phyloP scores from a whole-genome alignment of 192 early-diverging fungal genomes.

The Coemansia asiatica region DNA sequence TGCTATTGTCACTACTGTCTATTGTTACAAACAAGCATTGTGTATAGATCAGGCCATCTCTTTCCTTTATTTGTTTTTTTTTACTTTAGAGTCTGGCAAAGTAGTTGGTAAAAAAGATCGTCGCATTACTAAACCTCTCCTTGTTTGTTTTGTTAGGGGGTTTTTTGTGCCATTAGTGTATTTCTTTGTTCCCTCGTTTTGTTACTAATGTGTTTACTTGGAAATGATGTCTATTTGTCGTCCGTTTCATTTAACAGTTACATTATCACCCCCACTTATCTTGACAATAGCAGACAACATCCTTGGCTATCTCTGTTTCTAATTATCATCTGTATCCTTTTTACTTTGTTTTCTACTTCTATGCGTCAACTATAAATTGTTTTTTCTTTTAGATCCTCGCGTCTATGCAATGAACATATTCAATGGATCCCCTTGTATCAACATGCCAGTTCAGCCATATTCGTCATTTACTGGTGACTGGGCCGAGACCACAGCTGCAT shows the following conservation, averaged over 20 bases:
- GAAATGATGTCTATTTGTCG: no score
- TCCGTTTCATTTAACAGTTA: background rate
- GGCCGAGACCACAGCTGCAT: slow-evolving; percentile 32
- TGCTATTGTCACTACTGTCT: no score
- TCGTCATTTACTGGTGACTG: slow-evolving; percentile 32
- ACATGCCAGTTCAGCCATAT: slow-evolving; percentile 22
- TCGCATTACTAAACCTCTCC: background rate
- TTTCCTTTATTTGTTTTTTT: background rate
- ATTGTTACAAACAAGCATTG: no score
- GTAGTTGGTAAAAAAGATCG: no score
- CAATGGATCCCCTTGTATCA: slow-evolving; percentile 43
- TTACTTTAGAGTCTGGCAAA: no score
- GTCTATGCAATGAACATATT: slow-evolving; percentile 38
- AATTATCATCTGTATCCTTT: background rate
- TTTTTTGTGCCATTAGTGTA: background rate
- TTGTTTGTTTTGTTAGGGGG: background rate
- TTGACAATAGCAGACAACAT: background rate
- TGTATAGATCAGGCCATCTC: background rate
- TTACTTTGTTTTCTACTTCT: background rate
- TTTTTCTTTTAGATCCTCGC: slow-evolving; percentile 29
- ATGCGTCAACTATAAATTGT: background rate
- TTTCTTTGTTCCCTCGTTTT: background rate
- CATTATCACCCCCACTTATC: background rate
- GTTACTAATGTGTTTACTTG: no score
- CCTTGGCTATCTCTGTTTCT: background rate